Evolutionary conservation across 139 green algal genomes (phyloP).

Genomic region (Coelastrella sp.): DNA sequence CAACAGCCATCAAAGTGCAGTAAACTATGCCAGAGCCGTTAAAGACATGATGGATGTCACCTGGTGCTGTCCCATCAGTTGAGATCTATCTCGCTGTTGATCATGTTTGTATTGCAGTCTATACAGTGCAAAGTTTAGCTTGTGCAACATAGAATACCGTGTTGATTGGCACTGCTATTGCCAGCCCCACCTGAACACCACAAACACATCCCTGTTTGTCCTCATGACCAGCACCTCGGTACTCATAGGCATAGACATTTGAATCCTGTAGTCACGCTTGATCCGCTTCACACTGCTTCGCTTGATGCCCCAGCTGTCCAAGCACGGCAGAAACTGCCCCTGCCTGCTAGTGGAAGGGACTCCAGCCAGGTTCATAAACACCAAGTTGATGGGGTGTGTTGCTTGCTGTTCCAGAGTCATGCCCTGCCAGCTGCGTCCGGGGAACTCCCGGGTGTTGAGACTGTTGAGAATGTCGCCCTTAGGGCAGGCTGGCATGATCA

Average conservation of each 20-base stretch:
- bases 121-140: too few relatives aligned
- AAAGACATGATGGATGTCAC: too few relatives aligned
- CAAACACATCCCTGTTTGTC: constrained; percentile 25
- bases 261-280: not conserved
- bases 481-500: constrained; percentile 31
- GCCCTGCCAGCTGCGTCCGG: not conserved
- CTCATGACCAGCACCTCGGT: constrained; percentile 33
- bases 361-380: constrained; percentile 33
- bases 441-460: constrained; percentile 1
- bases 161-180: too few relatives aligned
- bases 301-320: constrained; percentile 30
- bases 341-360: constrained; percentile 1
- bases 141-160: too few relatives aligned
- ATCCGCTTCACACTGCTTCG: not conserved
- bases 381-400: constrained; percentile 34
- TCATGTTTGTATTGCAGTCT: too few relatives aligned
- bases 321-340: not conserved
- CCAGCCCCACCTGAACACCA: constrained; percentile 26
- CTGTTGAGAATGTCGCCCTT: not conserved
- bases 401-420: constrained; percentile 42
- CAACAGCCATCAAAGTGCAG: too few relatives aligned
- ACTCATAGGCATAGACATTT: not conserved
- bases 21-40: too few relatives aligned
- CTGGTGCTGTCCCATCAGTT: too few relatives aligned
- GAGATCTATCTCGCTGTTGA: too few relatives aligned